Evolutionary conservation across 495 filamentous ascomycete genomes (phyloP).

Genomic region (Penicillium crystallinum): DNA sequence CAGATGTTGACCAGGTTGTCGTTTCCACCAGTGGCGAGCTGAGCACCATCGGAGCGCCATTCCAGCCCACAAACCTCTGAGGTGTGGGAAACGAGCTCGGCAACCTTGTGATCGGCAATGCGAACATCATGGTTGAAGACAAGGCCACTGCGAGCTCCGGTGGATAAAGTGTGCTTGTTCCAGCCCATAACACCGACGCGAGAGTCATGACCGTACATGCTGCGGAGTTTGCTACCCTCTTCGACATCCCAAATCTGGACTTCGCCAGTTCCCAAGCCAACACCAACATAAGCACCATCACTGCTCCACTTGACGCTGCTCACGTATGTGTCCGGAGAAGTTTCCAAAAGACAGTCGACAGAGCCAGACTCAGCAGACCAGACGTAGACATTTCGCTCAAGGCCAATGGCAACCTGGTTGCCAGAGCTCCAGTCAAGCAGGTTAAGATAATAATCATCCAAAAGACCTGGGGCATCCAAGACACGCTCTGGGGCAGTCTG

Average conservation of each 20-base stretch:
- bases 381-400: constrained; percentile 95
- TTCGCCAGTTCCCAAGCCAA: constrained; percentile 91
- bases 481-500: constrained; percentile 94
- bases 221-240: constrained; percentile 88
- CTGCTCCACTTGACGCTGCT: constrained; percentile 98
- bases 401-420: constrained; percentile 96
- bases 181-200: constrained; percentile 97
- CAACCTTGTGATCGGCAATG: constrained; percentile 94
- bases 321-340: constrained; percentile 84
- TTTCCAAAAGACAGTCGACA: constrained; percentile 82
- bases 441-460: constrained; percentile 99
- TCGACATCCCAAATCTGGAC: constrained; percentile 99
- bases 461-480: constrained; percentile 90
- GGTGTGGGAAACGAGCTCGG: constrained; percentile 92
- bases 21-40: constrained; percentile 95
- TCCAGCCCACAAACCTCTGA: constrained; percentile 97
- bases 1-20: constrained; percentile 99
- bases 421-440: constrained; percentile 94
- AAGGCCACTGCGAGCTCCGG: constrained; percentile 87
- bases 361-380: constrained; percentile 96
- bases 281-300: constrained; percentile 93
- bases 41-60: constrained; percentile 92
- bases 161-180: constrained; percentile 96
- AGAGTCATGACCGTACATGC: constrained; percentile 96
- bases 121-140: constrained; percentile 99